Base-by-base conservation (phyloP, 73 alveolate species). In the Paramecium pentaurelia region DNA sequence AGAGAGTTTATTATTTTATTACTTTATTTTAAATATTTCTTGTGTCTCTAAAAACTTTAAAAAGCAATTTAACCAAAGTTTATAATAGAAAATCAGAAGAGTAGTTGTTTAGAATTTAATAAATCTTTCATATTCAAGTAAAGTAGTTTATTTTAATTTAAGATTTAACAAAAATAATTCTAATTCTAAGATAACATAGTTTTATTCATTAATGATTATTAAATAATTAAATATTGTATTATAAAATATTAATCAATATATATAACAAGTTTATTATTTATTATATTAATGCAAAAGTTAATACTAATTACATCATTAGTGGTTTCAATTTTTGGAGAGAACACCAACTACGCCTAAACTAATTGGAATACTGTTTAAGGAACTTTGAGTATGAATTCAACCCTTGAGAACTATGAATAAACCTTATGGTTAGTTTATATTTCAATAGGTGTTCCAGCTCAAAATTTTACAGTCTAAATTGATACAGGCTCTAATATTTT, bases 401-500 rank as follows among this genome's bases (percentile, higher is more conserved):
- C 91, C 11, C 77, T 80, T 27, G 30, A 22, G 30, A 45, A 42
- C 71, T 80, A 80, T 49, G 75, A 80, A 12, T 49, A 80, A 80
- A 20, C 25, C 3, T 3, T 49, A 12, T 80, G 91, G 91, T 80
- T 80, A 14, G 77, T 49, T 45, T 2, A 80, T 45, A 45, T 80
- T 16, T 22, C 64, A 25, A 80, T 80, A n/a, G 91, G 91, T 10
- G 49, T 40, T 80, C 91, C 91, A n/a, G 44, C 71, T 11, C 20
- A 80, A 80, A 16, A 80, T 27, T 80, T 80, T 44, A 44, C 47
- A 32, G 91, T 80, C 12, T 80, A 80, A 9, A 14, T 80, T 27
- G 91, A 80, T 9, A 80, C 91, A 18, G 91, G 91, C 1, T 80
- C 91, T 16, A 80, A 80, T 80, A 47, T 47, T 8, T 47, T 80